A percentile compares a stretch with the other conserved stretches of the same genome.
These are phyloP conservation scores for Globisporangium paroecandrum DNA, from an alignment of 352 stramenopile genomes.

Conservation along the genomic window DNA sequence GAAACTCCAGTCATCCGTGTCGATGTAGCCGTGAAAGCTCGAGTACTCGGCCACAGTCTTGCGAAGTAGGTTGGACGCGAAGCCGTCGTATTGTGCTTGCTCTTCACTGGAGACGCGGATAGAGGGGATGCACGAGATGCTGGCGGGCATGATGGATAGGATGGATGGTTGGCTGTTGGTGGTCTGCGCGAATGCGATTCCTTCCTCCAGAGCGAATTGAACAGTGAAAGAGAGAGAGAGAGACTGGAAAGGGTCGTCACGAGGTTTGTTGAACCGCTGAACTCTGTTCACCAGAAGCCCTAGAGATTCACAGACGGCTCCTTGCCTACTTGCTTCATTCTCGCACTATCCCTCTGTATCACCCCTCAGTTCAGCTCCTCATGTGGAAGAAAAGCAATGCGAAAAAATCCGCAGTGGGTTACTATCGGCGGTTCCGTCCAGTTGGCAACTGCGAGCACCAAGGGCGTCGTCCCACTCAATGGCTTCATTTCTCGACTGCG, in stretches of 20 bases:
- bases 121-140: slow-evolving; percentile 11
- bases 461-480: not conserved
- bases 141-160: not conserved
- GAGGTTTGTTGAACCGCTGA: not conserved
- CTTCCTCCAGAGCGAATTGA: not conserved
- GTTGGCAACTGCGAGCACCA: slow-evolving; percentile 8
- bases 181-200: not conserved
- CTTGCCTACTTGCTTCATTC: not conserved
- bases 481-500: slow-evolving; percentile 1
- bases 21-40: slow-evolving; percentile 14
- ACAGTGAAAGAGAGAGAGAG: not conserved
- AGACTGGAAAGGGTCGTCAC: not conserved
- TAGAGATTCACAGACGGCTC: not conserved
- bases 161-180: not conserved
- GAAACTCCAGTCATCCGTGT: slow-evolving; percentile 13
- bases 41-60: slow-evolving; percentile 16
- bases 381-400: not conserved
- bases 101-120: too few species aligned
- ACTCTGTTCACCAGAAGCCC: not conserved
- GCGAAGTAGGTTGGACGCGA: slow-evolving; percentile 4
- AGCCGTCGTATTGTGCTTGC: slow-evolving; percentile 13
- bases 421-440: not conserved
- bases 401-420: slow-evolving; percentile 6
- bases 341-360: not conserved
- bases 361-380: too few species aligned